Conservation (phyloP, 257 asterid genomes). For the Misopates orontium region DNA sequence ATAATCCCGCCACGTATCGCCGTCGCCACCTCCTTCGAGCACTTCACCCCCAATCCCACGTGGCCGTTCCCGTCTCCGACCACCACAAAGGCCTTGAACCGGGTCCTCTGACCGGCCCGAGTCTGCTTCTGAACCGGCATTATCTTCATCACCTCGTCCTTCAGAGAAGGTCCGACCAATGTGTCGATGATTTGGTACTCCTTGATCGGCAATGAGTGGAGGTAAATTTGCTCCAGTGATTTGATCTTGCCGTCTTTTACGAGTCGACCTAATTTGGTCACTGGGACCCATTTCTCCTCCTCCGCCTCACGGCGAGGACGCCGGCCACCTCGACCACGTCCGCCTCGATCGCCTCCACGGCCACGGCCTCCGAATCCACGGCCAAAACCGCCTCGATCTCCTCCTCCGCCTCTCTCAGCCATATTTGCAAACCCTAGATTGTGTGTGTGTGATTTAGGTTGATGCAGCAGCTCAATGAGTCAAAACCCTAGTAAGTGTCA, state of each 20-base stretch:
- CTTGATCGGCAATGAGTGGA: slow-evolving; percentile 53
- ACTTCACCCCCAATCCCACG: slow-evolving; percentile 62
- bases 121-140: slow-evolving; percentile 71
- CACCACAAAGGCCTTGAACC: slow-evolving; percentile 64
- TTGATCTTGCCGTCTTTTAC: slow-evolving; percentile 41
- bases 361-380: slow-evolving; percentile 53
- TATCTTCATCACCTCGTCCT: slow-evolving; percentile 68
- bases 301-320: slow-evolving; percentile 48
- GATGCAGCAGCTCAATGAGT: not conserved
- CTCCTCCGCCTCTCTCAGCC: slow-evolving; percentile 50
- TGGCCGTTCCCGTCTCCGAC: slow-evolving; percentile 66
- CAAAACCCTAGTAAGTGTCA: too few relatives aligned
- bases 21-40: slow-evolving; percentile 65
- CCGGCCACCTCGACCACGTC: slow-evolving; percentile 48
- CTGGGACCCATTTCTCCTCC: slow-evolving; percentile 61
- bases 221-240: slow-evolving; percentile 47
- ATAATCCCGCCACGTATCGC: slow-evolving; percentile 61
- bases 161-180: slow-evolving; percentile 45
- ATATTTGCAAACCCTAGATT: slow-evolving; percentile 18
- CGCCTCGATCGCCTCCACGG: slow-evolving; percentile 36
- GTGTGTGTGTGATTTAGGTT: not conserved
- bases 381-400: slow-evolving; percentile 45
- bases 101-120: slow-evolving; percentile 63
- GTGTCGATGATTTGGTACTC: slow-evolving; percentile 58
- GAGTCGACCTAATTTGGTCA: slow-evolving; percentile 48